Percentiles rank a stretch among this genome's conserved stretches.
phyloP scores from a whole-genome alignment of 139 green algal genomes.

The Picochlorum sp. region DNA sequence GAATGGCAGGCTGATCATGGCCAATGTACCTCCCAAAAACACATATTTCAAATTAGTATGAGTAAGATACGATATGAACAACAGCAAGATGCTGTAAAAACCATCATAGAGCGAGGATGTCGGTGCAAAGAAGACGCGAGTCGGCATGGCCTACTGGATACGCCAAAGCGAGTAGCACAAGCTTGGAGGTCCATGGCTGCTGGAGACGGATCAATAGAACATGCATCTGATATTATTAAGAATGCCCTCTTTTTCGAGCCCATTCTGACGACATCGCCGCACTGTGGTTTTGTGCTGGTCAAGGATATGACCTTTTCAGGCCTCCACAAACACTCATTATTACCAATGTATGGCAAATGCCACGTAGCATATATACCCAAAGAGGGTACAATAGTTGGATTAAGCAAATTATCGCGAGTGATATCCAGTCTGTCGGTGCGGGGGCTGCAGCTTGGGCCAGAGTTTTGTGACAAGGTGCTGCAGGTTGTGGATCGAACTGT shows the following conservation, averaged over 20 bases:
- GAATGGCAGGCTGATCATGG: no score
- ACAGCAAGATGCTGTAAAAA: no score
- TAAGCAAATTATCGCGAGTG: conserved; percentile 80
- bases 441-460: conserved; percentile 42
- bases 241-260: conserved; percentile 74
- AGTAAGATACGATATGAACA: no score
- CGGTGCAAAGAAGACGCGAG: conserved; percentile 68
- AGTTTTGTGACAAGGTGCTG: no score
- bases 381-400: conserved; percentile 64
- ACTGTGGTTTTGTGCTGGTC: conserved; percentile 46
- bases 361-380: conserved; percentile 89
- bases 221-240: conserved; percentile 44
- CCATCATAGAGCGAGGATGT: conserved; percentile 33
- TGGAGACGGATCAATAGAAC: conserved; percentile 32
- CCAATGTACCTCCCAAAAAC: no score
- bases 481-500: no score
- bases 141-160: conserved; percentile 76
- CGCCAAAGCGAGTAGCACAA: conserved; percentile 85
- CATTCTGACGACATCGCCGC: conserved; percentile 21
- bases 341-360: conserved; percentile 83
- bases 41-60: no score
- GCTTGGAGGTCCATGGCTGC: conserved; percentile 69
- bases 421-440: conserved; percentile 56
- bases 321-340: conserved; percentile 59
- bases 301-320: conserved; percentile 86